phyloP scores from a whole-genome alignment of 176 grass and related monocot genomes.

The Bromus sterilis region DNA sequence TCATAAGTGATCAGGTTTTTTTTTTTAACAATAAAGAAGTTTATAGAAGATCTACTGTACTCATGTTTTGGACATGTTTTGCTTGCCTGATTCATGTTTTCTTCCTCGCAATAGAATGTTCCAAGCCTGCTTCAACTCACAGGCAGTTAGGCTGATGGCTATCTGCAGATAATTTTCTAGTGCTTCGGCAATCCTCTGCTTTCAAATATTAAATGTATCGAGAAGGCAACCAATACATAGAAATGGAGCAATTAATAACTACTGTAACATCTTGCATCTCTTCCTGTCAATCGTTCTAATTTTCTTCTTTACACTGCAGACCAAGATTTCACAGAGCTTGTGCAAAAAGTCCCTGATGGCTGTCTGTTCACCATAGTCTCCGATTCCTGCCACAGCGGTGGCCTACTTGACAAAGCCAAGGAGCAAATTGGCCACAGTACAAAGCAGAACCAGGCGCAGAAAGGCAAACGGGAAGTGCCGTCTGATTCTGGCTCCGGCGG shows the following conservation, averaged over 20 bases:
- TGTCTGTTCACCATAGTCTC: conserved; percentile 76
- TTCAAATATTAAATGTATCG: not conserved
- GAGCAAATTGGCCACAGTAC: conserved; percentile 87
- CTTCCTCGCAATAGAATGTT: not conserved
- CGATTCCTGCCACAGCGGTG: conserved; percentile 88
- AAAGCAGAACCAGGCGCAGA: conserved; percentile 21
- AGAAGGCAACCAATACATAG: not conserved
- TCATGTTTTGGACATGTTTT: too few relatives aligned
- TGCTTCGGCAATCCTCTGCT: not conserved
- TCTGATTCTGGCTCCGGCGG: conserved; percentile 17
- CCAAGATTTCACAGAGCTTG: conserved; percentile 77
- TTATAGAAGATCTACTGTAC: not conserved
- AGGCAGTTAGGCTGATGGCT: not conserved
- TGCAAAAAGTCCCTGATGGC: conserved; percentile 53
- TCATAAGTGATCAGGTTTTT: not conserved
- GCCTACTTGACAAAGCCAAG: conserved; percentile 73
- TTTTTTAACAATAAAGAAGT: not conserved
- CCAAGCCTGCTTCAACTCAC: not conserved
- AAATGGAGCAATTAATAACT: not conserved
- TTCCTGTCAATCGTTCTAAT: not conserved
- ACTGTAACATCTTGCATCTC: not conserved
- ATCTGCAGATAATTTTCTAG: not conserved
- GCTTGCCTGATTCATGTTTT: not conserved
- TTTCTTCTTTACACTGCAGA: conserved; percentile 21
- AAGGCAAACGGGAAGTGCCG: not conserved